Percentiles rank a stretch among this genome's conserved stretches.
phyloP scores from a whole-genome alignment of 768 basidiomycete species.

The Rubroboletus satanas region DNA sequence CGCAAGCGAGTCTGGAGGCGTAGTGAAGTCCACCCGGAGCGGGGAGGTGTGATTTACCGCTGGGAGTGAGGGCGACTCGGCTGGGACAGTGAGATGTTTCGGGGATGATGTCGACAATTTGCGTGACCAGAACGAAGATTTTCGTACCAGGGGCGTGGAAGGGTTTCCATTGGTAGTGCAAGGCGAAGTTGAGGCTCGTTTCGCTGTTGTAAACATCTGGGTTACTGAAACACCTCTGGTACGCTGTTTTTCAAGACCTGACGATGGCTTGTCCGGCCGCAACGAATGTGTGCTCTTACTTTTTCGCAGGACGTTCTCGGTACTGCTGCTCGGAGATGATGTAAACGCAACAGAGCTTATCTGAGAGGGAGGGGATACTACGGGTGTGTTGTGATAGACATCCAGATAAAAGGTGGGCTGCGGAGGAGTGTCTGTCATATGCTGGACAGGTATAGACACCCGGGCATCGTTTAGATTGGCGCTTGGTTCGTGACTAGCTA shows the following conservation, averaged over 20 bases:
- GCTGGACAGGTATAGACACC: constrained; percentile 20
- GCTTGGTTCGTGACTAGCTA: not conserved
- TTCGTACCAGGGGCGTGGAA: constrained; percentile 46
- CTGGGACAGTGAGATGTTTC: constrained; percentile 28
- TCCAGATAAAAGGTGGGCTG: constrained; percentile 59
- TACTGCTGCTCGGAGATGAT: constrained; percentile 13
- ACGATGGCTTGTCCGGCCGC: constrained; percentile 10
- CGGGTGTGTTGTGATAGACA: constrained; percentile 50
- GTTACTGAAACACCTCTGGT: constrained; percentile 58
- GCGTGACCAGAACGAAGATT: constrained; percentile 66
- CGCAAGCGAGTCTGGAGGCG: constrained; percentile 13
- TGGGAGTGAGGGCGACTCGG: constrained; percentile 35
- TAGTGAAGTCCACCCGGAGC: constrained; percentile 34
- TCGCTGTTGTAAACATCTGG: constrained; percentile 38
- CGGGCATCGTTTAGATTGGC: constrained; percentile 7
- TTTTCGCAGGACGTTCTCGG: constrained; percentile 37
- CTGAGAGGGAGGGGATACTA: constrained; percentile 41
- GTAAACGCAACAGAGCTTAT: constrained; percentile 48
- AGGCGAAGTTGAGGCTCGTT: constrained; percentile 40
- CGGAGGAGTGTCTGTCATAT: constrained; percentile 32
- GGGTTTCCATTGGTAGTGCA: constrained; percentile 22
- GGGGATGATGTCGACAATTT: constrained; percentile 40
- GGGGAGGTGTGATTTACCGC: constrained; percentile 43
- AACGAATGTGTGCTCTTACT: constrained; percentile 48
- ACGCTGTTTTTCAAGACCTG: constrained; percentile 30